Evolutionary conservation across 2,329 filamentous ascomycete genomes (phyloP), one percentile per base, ranked within the genome.

Genomic region (Penicillium sclerotiorum): DNA sequence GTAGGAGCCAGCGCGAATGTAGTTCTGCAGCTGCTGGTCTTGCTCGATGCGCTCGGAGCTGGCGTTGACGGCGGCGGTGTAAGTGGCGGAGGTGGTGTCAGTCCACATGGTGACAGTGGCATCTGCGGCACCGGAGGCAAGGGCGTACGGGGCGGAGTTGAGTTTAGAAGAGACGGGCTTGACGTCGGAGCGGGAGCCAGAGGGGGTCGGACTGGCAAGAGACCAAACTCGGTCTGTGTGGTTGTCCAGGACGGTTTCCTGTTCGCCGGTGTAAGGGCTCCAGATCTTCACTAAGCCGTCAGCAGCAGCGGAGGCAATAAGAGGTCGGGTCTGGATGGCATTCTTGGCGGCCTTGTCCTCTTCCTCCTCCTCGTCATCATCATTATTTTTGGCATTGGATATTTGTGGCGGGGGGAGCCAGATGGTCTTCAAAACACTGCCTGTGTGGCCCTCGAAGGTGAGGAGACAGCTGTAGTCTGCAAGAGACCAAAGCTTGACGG

Each of bases 221-320:
- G 91, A 91, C 92, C 92, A 96, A 1, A 97, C 92, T 49, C 94
- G 85, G 72, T 99, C 94, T 62, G 91, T 91, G 70, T 99, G 94
- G 72, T 97, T 97, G 73, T 99, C 94, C 4, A 99, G 80, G 0
- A 94, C 99, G 57, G 88, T 88, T 59, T 92, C 90, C 2, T 86
- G 80, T 70, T 97, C 94, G 39, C 92, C 91, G 1, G 82, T 86
- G 65, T 88, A 87, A 11, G 89, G 88, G 61, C 96, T 90, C 94
- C 94, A 99, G 25, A 99, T 84, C 73, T 97, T 99, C 50, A 99
- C 91, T 3, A 99, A 81, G 2, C 94, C 94, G 70, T 99, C 95
- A 51, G 91, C 92, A 32, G 89, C 94, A 12, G 94, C 92, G 58
- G 88, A 95, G 27, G 89, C 90, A 50, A 96, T 61, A 11, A 75